phyloP scores from a whole-genome alignment of 768 basidiomycete species.

The Russula virescens region DNA sequence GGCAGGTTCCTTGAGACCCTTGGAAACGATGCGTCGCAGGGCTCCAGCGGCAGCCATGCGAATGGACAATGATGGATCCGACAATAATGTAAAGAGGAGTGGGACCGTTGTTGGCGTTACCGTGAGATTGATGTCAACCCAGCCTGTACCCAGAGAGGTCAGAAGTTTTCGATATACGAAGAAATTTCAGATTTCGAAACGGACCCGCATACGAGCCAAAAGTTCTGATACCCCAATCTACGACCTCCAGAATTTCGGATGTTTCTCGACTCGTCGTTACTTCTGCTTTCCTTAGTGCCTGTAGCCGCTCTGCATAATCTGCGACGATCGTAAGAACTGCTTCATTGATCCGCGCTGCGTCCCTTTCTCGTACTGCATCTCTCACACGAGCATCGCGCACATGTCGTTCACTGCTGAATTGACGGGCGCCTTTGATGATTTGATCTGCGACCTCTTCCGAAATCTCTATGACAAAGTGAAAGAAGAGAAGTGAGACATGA shows the following conservation, averaged over 20 bases:
- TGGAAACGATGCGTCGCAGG: constrained; percentile 76
- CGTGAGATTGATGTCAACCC: constrained; percentile 97
- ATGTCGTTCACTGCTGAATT: constrained; percentile 64
- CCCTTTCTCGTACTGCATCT: constrained; percentile 85
- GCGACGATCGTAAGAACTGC: constrained; percentile 80
- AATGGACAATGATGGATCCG: constrained; percentile 70
- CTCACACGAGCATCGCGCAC: constrained; percentile 78
- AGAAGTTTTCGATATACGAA: background rate
- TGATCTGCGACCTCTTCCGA: constrained; percentile 97
- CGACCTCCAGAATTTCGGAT: constrained; percentile 63
- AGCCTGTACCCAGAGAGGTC: constrained; percentile 48
- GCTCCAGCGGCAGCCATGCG: constrained; percentile 80
- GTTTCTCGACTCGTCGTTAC: constrained; percentile 46
- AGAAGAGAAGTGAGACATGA: constrained; percentile 82
- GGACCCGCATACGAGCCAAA: constrained; percentile 91
- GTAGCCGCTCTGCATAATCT: constrained; percentile 60
- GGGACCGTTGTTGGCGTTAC: constrained; percentile 87
- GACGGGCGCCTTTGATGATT: constrained; percentile 81
- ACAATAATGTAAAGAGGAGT: constrained; percentile 76
- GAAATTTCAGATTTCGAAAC: constrained; percentile 32
- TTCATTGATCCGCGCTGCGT: constrained; percentile 81
- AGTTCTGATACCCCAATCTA: constrained; percentile 89
- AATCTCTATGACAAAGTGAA: constrained; percentile 90
- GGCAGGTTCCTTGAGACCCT: constrained; percentile 86
- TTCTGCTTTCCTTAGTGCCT: constrained; percentile 42